Conservation (phyloP, 495 filamentous ascomycete genomes). For the Durotheca rogersii region DNA sequence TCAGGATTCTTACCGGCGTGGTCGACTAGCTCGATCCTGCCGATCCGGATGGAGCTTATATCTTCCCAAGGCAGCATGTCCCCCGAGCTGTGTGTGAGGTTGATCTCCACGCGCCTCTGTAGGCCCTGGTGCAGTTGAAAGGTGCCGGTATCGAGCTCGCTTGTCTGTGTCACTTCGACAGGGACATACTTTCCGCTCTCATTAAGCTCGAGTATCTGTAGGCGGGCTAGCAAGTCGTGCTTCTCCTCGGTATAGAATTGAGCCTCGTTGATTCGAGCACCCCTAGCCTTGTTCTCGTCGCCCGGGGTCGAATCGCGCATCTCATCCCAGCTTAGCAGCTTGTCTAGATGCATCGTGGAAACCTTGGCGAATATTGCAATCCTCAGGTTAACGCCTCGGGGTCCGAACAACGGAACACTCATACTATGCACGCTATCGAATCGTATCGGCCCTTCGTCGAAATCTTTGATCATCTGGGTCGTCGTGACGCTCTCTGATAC, state of each 20-base stretch:
- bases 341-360: conserved; percentile 92
- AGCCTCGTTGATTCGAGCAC: conserved; percentile 77
- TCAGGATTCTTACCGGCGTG: conserved; percentile 81
- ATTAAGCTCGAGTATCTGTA: conserved; percentile 86
- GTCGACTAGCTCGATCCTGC: conserved; percentile 78
- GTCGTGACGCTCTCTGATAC: conserved; percentile 92
- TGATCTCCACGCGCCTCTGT: conserved; percentile 84
- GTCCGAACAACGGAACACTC: conserved; percentile 87
- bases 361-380: conserved; percentile 94
- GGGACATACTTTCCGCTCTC: conserved; percentile 89
- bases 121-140: conserved; percentile 96
- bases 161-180: conserved; percentile 86
- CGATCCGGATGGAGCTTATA: conserved; percentile 70
- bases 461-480: conserved; percentile 90
- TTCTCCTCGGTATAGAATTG: conserved; percentile 91
- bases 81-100: conserved; percentile 83
- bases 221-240: conserved; percentile 85
- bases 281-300: conserved; percentile 59
- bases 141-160: conserved; percentile 75
- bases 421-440: conserved; percentile 99
- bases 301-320: conserved; percentile 73
- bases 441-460: conserved; percentile 90
- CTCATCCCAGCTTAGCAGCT: conserved; percentile 97
- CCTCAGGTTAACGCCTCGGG: conserved; percentile 70
- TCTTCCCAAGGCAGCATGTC: conserved; percentile 86